These are phyloP conservation scores for Trypanosoma theileri DNA, from an alignment of 208 protist genomes.

Conservation along the genomic window DNA sequence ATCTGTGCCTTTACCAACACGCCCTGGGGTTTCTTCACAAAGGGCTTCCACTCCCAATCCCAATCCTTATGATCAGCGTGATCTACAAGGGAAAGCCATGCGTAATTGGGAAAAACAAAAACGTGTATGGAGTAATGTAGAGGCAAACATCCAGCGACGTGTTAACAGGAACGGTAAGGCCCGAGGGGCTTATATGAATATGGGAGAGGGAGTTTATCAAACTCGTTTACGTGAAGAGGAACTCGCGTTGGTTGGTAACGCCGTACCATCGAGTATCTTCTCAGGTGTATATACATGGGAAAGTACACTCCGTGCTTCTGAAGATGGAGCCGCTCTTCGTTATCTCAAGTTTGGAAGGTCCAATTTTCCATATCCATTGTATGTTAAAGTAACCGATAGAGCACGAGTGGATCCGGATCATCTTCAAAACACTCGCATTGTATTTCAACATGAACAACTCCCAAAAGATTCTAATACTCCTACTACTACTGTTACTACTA, in stretches of 20 bases:
- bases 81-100: constrained; percentile 71
- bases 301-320: constrained; percentile 48
- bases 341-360: constrained; percentile 66
- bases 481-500: too few species aligned
- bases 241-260: constrained; percentile 44
- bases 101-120: constrained; percentile 66
- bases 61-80: constrained; percentile 44
- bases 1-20: not conserved
- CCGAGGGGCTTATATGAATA: constrained; percentile 34
- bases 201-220: constrained; percentile 32
- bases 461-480: not conserved
- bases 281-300: constrained; percentile 52
- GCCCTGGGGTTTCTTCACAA: not conserved
- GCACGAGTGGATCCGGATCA: constrained; percentile 36
- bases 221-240: constrained; percentile 60
- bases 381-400: constrained; percentile 48
- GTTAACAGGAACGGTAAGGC: not conserved
- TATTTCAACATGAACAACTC: constrained; percentile 22
- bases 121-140: constrained; percentile 49
- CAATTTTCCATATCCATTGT: constrained; percentile 72
- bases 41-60: not conserved
- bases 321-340: constrained; percentile 32
- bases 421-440: constrained; percentile 51
- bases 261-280: constrained; percentile 28
- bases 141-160: constrained; percentile 28